Conservation (phyloP, 2,329 filamentous ascomycete species). For the Akanthomyces lecanii region DNA sequence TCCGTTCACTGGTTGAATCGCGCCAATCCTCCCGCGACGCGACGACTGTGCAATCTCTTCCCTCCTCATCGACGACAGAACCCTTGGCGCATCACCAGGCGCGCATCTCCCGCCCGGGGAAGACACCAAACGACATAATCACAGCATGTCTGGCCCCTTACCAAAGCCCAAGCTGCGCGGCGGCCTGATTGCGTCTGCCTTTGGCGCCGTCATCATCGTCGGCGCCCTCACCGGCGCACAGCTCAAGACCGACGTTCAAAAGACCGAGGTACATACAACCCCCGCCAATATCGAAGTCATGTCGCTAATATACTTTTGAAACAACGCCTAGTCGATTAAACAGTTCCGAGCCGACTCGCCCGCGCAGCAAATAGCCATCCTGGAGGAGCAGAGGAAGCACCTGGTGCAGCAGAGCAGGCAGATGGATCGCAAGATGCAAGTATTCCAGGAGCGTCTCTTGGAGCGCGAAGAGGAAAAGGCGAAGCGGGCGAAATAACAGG, state of each 20-base stretch:
- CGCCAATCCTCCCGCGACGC: no score
- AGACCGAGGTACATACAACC: constrained; percentile 35
- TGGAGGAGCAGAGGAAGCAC: constrained; percentile 39
- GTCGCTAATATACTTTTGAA: no score
- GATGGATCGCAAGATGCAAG: constrained; percentile 40
- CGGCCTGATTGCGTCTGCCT: constrained; percentile 38
- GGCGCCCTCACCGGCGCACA: constrained; percentile 47
- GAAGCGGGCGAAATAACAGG: not conserved
- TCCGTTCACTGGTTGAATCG: no score
- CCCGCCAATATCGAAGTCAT: no score
- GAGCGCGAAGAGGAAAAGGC: constrained; percentile 30
- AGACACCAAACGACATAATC: not conserved
- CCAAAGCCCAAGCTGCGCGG: constrained; percentile 31
- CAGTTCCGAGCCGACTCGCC: constrained; percentile 37
- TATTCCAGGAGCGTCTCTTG: constrained; percentile 36
- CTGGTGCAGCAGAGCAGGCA: constrained; percentile 36
- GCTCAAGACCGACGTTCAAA: constrained; percentile 46
- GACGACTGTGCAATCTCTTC: no score
- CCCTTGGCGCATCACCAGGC: no score
- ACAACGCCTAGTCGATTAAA: constrained; percentile 28
- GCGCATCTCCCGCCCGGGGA: no score
- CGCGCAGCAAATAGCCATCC: constrained; percentile 42
- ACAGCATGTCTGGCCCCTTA: constrained; percentile 18
- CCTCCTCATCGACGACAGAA: no score
- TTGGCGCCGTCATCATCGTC: constrained; percentile 44